Percentiles rank a stretch among this genome's conserved stretches.
Conservation (phyloP, 495 filamentous ascomycete genomes). For the Tuber indicum region DNA sequence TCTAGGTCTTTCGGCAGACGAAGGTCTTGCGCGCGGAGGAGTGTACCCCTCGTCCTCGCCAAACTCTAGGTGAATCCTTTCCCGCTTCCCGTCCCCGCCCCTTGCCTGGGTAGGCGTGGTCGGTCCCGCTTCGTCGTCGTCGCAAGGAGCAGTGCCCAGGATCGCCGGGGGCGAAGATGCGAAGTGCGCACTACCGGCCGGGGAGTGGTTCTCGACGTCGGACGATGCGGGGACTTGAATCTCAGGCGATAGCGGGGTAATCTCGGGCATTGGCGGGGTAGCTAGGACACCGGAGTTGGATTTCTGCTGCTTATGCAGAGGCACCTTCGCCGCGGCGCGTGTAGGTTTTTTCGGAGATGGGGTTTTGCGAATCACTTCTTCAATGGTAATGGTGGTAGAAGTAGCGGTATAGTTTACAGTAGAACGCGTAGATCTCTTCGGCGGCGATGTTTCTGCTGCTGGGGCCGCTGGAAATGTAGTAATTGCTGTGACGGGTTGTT, state of each 20-base stretch:
- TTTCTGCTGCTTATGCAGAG: conserved; percentile 9
- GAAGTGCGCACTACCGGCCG: conserved; percentile 9
- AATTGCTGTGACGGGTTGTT: conserved; percentile 20
- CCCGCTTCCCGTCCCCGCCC: background rate
- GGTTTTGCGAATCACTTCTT: background rate
- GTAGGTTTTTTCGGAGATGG: conserved; percentile 19
- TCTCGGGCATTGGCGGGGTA: background rate
- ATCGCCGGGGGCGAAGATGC: conserved; percentile 34
- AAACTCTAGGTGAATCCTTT: conserved; percentile 27
- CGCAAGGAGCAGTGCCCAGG: conserved; percentile 16
- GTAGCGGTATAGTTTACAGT: conserved; percentile 5
- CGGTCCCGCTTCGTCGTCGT: background rate
- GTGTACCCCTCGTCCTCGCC: conserved; percentile 35
- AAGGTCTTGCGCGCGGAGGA: conserved; percentile 20
- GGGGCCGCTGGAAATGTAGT: background rate
- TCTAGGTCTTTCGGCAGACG: conserved; percentile 31
- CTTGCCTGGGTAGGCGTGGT: background rate
- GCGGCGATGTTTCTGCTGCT: background rate
- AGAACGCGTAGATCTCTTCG: conserved; percentile 30
- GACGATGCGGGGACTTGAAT: conserved; percentile 35
- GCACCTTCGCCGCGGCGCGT: conserved; percentile 13
- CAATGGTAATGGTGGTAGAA: background rate
- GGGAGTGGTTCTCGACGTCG: conserved; percentile 36
- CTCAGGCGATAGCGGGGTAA: conserved; percentile 14
- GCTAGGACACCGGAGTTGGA: background rate